Evolutionary conservation across 257 asterid species (phyloP).

Genomic region (Cruciata laevipes): DNA sequence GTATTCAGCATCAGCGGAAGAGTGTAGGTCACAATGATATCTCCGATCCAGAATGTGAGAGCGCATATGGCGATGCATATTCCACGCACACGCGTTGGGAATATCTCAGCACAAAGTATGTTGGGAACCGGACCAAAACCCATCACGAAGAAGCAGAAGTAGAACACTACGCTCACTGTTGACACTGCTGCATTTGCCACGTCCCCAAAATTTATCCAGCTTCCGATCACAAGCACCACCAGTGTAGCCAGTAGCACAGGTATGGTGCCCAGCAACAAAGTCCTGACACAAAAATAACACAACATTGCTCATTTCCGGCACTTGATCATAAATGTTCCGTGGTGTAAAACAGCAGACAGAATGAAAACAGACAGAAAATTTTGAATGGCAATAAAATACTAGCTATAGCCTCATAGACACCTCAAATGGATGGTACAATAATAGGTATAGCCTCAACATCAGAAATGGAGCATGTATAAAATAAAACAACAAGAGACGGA

Average conservation of each 20-base stretch:
- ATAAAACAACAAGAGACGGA: not conserved
- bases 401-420: too few relatives aligned
- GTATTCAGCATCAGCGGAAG: constrained; percentile 44
- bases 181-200: constrained; percentile 42
- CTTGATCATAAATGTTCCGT: too few relatives aligned
- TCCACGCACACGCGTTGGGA: constrained; percentile 57
- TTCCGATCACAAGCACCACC: constrained; percentile 37
- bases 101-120: constrained; percentile 63
- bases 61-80: constrained; percentile 58
- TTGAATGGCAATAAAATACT: too few relatives aligned
- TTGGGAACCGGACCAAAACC: constrained; percentile 72
- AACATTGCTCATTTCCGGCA: too few relatives aligned
- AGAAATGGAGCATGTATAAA: too few relatives aligned
- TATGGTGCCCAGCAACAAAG: constrained; percentile 47
- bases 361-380: too few relatives aligned
- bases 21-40: constrained; percentile 42
- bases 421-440: too few relatives aligned
- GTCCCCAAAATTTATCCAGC: constrained; percentile 26
- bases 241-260: constrained; percentile 47
- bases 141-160: constrained; percentile 50
- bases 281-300: constrained; percentile 37
- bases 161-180: constrained; percentile 42
- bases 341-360: too few relatives aligned
- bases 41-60: constrained; percentile 43
- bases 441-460: too few relatives aligned